A percentile compares a stretch with the other conserved stretches of the same genome.
Conservation (phyloP, 345 rosid species). For the Diplotaxis tenuifolia region DNA sequence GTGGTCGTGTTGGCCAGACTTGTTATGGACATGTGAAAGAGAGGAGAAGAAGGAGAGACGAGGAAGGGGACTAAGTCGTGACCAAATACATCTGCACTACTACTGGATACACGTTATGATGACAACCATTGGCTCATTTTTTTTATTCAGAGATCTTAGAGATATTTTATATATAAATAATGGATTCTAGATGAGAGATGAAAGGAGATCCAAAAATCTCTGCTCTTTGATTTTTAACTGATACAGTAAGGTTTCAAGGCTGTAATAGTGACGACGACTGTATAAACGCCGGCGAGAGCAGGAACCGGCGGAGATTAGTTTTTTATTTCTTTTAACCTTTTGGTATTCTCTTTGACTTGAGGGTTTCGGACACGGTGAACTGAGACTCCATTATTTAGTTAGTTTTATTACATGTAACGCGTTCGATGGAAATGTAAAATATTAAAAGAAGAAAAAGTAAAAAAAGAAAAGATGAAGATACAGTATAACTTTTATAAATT, state of each 20-base stretch:
- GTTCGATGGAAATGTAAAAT: not conserved
- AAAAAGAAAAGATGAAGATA: too few relatives aligned
- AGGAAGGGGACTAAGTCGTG: constrained; percentile 47
- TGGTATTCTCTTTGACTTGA: constrained; percentile 1
- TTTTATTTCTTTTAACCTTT: not conserved
- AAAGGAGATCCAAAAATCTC: constrained; percentile 11
- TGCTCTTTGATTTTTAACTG: constrained; percentile 8
- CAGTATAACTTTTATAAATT: too few relatives aligned
- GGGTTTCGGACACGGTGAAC: constrained; percentile 31
- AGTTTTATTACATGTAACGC: not conserved
- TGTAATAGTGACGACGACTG: constrained; percentile 26
- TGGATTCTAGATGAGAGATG: not conserved
- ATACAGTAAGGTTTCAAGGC: not conserved
- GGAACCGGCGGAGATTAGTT: constrained; percentile 7
- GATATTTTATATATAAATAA: not conserved
- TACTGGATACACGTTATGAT: constrained; percentile 33
- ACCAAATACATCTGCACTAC: constrained; percentile 44
- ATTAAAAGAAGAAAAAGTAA: too few relatives aligned
- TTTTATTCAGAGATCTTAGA: constrained; percentile 31
- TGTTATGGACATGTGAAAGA: constrained; percentile 21
- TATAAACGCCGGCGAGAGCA: constrained; percentile 32
- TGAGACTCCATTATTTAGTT: not conserved
- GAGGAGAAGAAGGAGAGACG: constrained; percentile 25
- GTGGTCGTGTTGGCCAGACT: constrained; percentile 29
- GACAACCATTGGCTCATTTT: constrained; percentile 20